Evolutionary conservation across 805 yeast genomes (phyloP).

Genomic region (Pichia deserticola): DNA sequence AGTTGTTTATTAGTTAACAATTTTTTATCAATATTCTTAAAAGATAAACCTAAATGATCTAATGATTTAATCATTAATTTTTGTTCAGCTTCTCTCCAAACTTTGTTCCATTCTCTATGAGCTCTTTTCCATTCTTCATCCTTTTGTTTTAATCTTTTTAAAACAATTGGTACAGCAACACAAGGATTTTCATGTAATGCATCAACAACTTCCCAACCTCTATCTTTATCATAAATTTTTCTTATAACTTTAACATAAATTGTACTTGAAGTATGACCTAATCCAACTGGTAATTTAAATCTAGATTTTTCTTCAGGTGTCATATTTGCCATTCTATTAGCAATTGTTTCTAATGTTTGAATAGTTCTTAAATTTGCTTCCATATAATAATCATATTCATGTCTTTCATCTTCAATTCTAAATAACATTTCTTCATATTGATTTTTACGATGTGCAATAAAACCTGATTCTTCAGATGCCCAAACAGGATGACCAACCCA

Average conservation of each 20-base stretch:
- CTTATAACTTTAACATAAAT: constrained; percentile 91
- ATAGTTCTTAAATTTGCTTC: constrained; percentile 92
- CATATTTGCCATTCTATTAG: constrained; percentile 91
- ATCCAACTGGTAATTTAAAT: constrained; percentile 85
- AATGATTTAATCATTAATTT: constrained; percentile 88
- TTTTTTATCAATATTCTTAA: constrained; percentile 95
- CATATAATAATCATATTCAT: constrained; percentile 92
- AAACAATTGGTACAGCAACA: constrained; percentile 87
- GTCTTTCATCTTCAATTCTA: constrained; percentile 95
- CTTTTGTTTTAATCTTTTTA: constrained; percentile 89
- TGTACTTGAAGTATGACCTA: constrained; percentile 86
- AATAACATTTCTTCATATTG: constrained; percentile 95
- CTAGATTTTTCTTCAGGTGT: constrained; percentile 70
- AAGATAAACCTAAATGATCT: constrained; percentile 92
- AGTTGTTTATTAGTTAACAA: constrained; percentile 82
- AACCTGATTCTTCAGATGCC: constrained; percentile 99
- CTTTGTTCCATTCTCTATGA: constrained; percentile 97
- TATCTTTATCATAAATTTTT: constrained; percentile 87
- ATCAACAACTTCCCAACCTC: constrained; percentile 93
- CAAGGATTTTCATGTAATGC: constrained; percentile 95
- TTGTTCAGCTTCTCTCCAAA: constrained; percentile 97
- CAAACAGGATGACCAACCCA: constrained; percentile 99
- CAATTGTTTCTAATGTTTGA: constrained; percentile 91
- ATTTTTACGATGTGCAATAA: constrained; percentile 96
- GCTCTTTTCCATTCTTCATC: constrained; percentile 99